Evolutionary conservation across 257 asterid species (phyloP), one percentile per base, ranked within the genome.

Genomic region (Gardenia jasminoides): DNA sequence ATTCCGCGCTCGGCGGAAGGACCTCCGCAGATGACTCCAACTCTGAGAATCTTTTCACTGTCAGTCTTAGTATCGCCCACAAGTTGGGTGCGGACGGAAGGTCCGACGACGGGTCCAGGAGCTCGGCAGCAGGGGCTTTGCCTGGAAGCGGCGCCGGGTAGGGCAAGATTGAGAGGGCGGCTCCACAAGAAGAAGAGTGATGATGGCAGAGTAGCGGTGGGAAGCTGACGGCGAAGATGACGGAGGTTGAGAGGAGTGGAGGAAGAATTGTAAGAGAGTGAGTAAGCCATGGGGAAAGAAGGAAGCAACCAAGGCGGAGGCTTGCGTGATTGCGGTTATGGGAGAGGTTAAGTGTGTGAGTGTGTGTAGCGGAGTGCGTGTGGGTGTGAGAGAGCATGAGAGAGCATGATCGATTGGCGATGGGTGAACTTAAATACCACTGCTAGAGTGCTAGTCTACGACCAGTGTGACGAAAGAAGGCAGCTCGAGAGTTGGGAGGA

Each of bases 1-100:
- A 93, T 93, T 26, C 97, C 97, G 50, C 97, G 94, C 88, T 93
- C 97, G 16, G 95, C 92, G 4, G 97, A 93, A 75, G 97, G 97
- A 24, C 97, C 97, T 11, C 97, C 97, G 80, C 97, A 93, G 44
- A 93, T 83, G 0, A 93, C 81, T 46, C 97, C 97, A 4, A 93
- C 97, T 84, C 90, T 83, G 80, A 91, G 64, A 81, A 88, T 82
- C 84, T 84, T 79, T 44, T 85, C 91, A 30, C 79, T 81, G 54
- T 82, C 79, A 19, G 11, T 70, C 80, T 24, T 22, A 12, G 72
- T 68, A 19, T 62, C 76, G 44, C 28, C 86, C 69, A 44, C 83
- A 62, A 69, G 88, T 77, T 82, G 80, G 66, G 78, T 52, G 2
- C 72, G 75, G 43, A 75, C 72, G 28, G 91, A 85, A 16, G 90